Evolutionary conservation across 257 asterid species (phyloP).

Genomic region (Gentiana straminea): DNA sequence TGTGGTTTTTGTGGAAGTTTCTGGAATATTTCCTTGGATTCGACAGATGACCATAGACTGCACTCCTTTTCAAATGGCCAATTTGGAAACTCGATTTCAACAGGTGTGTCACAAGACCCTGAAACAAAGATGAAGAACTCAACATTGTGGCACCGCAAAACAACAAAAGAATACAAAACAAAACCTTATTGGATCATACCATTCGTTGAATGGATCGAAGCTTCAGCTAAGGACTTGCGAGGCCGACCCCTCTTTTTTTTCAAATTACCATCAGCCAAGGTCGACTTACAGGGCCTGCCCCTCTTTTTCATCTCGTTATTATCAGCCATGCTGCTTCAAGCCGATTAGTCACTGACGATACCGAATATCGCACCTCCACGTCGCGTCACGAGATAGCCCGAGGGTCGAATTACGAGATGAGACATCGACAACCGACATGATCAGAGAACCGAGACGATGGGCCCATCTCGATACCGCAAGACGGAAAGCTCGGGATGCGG

Average conservation of each 20-base stretch:
- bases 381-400: too few relatives aligned
- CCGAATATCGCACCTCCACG: too few relatives aligned
- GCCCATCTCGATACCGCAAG: too few relatives aligned
- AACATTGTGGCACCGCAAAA: too few relatives aligned
- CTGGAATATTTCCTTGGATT: slow-evolving; percentile 58
- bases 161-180: too few relatives aligned
- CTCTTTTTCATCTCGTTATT: too few relatives aligned
- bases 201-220: slow-evolving; percentile 13
- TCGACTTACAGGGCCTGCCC: too few relatives aligned
- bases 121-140: too few relatives aligned
- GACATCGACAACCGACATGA: too few relatives aligned
- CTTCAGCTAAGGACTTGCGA: slow-evolving; percentile 11
- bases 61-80: slow-evolving; percentile 57
- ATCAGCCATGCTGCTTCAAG: slow-evolving; percentile 16
- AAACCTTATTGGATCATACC: slow-evolving; percentile 29
- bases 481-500: too few relatives aligned
- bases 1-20: slow-evolving; percentile 75
- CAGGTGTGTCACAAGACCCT: neutral
- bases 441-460: too few relatives aligned
- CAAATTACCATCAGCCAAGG: slow-evolving; percentile 13
- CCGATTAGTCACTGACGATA: slow-evolving; percentile 27
- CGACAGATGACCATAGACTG: slow-evolving; percentile 53
- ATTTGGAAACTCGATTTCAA: slow-evolving; percentile 19
- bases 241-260: slow-evolving; percentile 57
- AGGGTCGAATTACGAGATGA: too few relatives aligned